A percentile compares a stretch with the other conserved stretches of the same genome.
Conservation (phyloP, 2,329 filamentous ascomycete genomes). For the Didymella pinodella region DNA sequence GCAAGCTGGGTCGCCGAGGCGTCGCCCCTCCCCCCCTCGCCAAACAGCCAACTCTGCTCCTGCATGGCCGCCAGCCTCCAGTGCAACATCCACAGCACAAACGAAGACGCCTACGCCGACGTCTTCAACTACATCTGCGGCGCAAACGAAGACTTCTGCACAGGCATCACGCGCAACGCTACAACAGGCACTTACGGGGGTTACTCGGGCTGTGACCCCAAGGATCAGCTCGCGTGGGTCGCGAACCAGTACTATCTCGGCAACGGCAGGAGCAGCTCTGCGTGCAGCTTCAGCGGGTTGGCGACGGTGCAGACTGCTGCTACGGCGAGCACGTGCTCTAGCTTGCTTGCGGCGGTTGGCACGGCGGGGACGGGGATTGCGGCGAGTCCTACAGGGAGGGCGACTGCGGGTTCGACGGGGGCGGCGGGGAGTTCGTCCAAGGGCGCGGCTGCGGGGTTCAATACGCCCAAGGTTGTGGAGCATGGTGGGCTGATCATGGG, state of each 20-base stretch:
- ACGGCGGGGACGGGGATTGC: constrained; percentile 65
- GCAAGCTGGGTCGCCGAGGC: constrained; percentile 72
- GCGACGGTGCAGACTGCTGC: constrained; percentile 63
- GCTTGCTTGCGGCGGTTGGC: constrained; percentile 68
- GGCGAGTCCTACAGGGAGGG: constrained; percentile 42
- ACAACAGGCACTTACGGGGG: constrained; percentile 75
- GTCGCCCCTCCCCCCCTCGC: constrained; percentile 78
- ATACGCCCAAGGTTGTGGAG: constrained; percentile 35
- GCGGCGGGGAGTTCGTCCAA: constrained; percentile 29
- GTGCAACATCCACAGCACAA: constrained; percentile 73
- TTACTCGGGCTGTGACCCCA: constrained; percentile 75
- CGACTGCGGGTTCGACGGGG: constrained; percentile 29
- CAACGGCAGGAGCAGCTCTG: constrained; percentile 56
- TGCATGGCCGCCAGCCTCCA: constrained; percentile 80
- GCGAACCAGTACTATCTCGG: constrained; percentile 74
- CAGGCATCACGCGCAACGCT: constrained; percentile 72
- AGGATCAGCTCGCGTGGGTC: constrained; percentile 75
- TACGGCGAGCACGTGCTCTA: constrained; percentile 62
- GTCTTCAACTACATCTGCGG: constrained; percentile 81
- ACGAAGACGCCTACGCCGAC: constrained; percentile 65
- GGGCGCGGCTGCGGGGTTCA: constrained; percentile 33
- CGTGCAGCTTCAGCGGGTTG: constrained; percentile 75
- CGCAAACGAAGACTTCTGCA: constrained; percentile 62
- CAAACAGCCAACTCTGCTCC: constrained; percentile 78
- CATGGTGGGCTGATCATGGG: constrained; percentile 35